Conservation (phyloP, 75 land plant species). For the Azolla pinnata region DNA sequence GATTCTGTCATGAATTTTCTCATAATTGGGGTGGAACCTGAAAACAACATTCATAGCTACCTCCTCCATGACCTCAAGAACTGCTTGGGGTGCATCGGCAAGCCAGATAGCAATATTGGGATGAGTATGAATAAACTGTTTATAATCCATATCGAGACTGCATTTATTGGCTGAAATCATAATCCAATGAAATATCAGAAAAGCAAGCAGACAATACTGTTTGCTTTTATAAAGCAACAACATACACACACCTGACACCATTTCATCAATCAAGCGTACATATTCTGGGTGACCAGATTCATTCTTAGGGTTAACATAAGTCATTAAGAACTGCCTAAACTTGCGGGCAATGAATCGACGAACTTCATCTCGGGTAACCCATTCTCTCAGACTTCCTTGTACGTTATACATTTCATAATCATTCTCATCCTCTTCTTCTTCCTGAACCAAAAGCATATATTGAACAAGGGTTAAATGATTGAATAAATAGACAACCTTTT, state of each 20-base stretch:
- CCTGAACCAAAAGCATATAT: slow-evolving; percentile 53
- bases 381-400: slow-evolving; percentile 78
- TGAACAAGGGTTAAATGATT: no score
- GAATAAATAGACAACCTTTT: no score
- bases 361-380: slow-evolving; percentile 94
- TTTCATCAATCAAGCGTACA: slow-evolving; percentile 66
- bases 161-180: slow-evolving; percentile 57
- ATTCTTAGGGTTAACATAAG: slow-evolving; percentile 59
- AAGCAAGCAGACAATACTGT: no score
- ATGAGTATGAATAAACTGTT: slow-evolving; percentile 69
- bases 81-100: slow-evolving; percentile 89
- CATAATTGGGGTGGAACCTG: slow-evolving; percentile 70
- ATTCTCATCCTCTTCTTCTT: slow-evolving; percentile 69
- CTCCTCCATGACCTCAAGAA: slow-evolving; percentile 94
- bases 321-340: slow-evolving; percentile 71
- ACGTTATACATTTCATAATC: slow-evolving; percentile 68
- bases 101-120: slow-evolving; percentile 94
- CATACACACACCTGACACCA: slow-evolving; percentile 87
- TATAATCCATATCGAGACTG: slow-evolving; percentile 85
- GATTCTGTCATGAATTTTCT: slow-evolving; percentile 77
- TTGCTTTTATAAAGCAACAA: no score
- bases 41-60: slow-evolving; percentile 69
- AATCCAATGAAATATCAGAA: no score
- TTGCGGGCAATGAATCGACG: slow-evolving; percentile 82
- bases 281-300: slow-evolving; percentile 59